These are phyloP conservation scores for Monilinia fructigena DNA, from an alignment of 2,329 filamentous ascomycete species.

Conservation along the genomic window DNA sequence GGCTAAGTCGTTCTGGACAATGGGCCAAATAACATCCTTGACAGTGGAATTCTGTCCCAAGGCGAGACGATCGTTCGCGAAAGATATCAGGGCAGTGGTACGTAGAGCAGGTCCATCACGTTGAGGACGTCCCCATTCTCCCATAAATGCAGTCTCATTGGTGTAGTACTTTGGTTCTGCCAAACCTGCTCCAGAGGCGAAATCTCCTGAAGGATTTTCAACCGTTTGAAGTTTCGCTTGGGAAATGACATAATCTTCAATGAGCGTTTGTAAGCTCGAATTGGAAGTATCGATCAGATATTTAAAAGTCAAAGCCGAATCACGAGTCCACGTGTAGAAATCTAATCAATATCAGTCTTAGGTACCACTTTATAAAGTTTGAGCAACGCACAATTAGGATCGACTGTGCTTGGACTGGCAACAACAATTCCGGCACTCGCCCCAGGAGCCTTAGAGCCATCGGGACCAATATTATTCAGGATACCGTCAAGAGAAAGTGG, in stretches of 20 bases:
- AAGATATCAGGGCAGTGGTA: constrained; percentile 69
- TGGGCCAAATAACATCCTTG: constrained; percentile 62
- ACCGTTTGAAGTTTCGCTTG: constrained; percentile 59
- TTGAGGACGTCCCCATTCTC: constrained; percentile 63
- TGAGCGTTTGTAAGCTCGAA: constrained; percentile 46
- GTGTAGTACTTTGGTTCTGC: constrained; percentile 74
- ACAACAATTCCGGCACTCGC: constrained; percentile 52
- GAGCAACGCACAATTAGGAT: constrained; percentile 51
- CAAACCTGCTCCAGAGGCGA: constrained; percentile 50
- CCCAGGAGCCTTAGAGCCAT: constrained; percentile 49
- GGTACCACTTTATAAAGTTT: background rate
- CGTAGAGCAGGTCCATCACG: constrained; percentile 77
- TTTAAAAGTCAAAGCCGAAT: constrained; percentile 71
- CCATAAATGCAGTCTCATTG: constrained; percentile 62
- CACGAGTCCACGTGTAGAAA: constrained; percentile 75
- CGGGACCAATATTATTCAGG: constrained; percentile 55
- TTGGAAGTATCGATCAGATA: constrained; percentile 65
- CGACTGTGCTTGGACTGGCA: constrained; percentile 52
- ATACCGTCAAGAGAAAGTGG: constrained; percentile 50
- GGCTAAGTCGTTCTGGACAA: constrained; percentile 70
- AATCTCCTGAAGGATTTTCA: constrained; percentile 52
- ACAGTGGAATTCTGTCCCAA: constrained; percentile 52
- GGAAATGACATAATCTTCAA: constrained; percentile 66
- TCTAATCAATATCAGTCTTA: constrained; percentile 49
- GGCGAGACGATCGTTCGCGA: constrained; percentile 67